phyloP scores from a whole-genome alignment of 2,329 filamentous ascomycete genomes.

The Xylariaceae sp. region DNA sequence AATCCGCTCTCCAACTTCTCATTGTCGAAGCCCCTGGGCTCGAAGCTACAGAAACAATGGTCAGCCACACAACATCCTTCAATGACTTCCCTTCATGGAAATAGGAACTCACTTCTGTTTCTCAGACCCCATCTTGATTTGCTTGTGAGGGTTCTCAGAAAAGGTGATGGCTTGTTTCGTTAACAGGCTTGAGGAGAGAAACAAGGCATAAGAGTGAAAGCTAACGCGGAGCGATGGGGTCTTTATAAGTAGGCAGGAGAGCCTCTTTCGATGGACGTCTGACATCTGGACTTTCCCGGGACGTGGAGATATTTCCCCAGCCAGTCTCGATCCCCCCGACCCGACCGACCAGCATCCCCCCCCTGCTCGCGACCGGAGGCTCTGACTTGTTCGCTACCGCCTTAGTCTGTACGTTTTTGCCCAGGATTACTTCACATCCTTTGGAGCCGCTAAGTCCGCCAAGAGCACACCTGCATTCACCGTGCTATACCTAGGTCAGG shows the following conservation, averaged over 20 bases:
- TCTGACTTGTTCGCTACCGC: not conserved
- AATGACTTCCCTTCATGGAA: not conserved
- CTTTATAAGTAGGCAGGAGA: not conserved
- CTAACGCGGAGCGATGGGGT: not conserved
- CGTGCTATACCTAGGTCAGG: not conserved
- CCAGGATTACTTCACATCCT: not conserved
- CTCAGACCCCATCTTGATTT: constrained; percentile 12
- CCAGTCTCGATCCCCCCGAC: too few relatives aligned
- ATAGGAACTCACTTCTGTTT: constrained; percentile 13
- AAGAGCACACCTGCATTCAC: not conserved
- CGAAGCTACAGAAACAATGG: not conserved
- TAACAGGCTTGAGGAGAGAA: constrained; percentile 2
- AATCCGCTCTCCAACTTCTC: constrained; percentile 28
- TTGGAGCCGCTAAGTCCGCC: not conserved
- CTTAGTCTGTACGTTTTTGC: too few relatives aligned
- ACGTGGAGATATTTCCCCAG: too few relatives aligned
- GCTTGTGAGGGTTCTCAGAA: constrained; percentile 3
- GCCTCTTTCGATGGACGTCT: too few relatives aligned
- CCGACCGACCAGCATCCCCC: too few relatives aligned
- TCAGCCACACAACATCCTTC: not conserved
- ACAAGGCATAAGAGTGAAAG: not conserved
- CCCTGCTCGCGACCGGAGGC: not conserved
- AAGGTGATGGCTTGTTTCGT: not conserved
- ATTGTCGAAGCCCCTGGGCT: constrained; percentile 19
- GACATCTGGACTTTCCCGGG: too few relatives aligned